Percentiles rank a stretch among this genome's conserved stretches.
Conservation (phyloP, 805 yeast species). For the Saccharomycodes ludwigii region DNA sequence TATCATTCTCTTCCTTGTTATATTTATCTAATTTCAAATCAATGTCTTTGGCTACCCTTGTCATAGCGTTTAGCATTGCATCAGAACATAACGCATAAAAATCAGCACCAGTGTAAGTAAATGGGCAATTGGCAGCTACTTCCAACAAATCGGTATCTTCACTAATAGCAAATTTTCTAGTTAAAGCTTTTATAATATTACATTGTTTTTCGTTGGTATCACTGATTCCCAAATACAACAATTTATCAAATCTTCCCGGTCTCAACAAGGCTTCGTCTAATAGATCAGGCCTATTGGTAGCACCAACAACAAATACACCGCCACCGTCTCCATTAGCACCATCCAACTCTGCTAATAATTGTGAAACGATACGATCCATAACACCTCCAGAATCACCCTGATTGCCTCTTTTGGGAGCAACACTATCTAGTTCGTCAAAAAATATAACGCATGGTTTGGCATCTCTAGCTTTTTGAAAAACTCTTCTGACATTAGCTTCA, state of each 20-base stretch:
- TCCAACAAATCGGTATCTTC: conserved; percentile 43
- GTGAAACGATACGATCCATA: conserved; percentile 97
- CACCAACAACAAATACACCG: conserved; percentile 98
- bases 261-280: conserved; percentile 87
- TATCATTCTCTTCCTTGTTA: conserved; percentile 29
- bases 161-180: conserved; percentile 63
- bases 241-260: conserved; percentile 91
- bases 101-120: conserved; percentile 95
- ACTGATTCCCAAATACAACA: conserved; percentile 85
- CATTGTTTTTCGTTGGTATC: conserved; percentile 84
- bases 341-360: conserved; percentile 84
- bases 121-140: conserved; percentile 65
- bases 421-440: conserved; percentile 95
- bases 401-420: conserved; percentile 96
- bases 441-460: conserved; percentile 96
- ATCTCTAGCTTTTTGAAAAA: conserved; percentile 88
- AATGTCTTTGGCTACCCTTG: conserved; percentile 66
- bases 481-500: conserved; percentile 91
- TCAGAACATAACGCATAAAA: conserved; percentile 94
- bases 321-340: conserved; percentile 74
- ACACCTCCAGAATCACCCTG: conserved; percentile 99
- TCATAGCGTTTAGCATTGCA: conserved; percentile 94
- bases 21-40: conserved; percentile 49
- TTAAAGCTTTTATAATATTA: conserved; percentile 76
- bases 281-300: conserved; percentile 92